These are phyloP conservation scores for Mycena sanguinolenta DNA, from an alignment of 768 basidiomycete species.

Conservation along the genomic window DNA sequence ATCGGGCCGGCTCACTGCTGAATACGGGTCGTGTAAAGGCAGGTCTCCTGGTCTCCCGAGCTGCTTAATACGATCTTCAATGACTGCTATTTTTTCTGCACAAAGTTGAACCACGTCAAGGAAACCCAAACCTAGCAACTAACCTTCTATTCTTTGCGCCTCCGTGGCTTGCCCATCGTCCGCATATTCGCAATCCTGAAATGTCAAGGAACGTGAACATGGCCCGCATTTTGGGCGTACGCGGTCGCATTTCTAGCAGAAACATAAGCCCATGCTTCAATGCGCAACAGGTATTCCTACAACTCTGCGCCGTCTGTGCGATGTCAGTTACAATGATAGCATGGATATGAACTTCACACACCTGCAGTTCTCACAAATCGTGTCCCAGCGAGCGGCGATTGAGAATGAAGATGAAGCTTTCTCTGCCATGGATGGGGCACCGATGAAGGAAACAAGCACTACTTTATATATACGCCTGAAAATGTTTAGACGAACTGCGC, in stretches of 20 bases:
- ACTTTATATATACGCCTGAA: not conserved
- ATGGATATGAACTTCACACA: not conserved
- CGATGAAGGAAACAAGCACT: not conserved
- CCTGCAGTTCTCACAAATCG: constrained; percentile 34
- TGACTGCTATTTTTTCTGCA: constrained; percentile 50
- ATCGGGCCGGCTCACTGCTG: not conserved
- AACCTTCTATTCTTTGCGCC: constrained; percentile 32
- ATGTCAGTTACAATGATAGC: not conserved
- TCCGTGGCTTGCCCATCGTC: constrained; percentile 33
- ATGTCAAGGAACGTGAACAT: constrained; percentile 32
- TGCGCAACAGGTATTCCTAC: not conserved
- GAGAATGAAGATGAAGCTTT: not conserved
- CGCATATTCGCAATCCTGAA: constrained; percentile 38
- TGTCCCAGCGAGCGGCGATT: not conserved
- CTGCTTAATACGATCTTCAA: constrained; percentile 54
- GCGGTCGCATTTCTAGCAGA: constrained; percentile 37
- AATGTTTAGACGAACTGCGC: too few species aligned
- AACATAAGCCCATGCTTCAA: not conserved
- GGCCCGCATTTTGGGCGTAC: constrained; percentile 36
- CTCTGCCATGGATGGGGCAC: not conserved
- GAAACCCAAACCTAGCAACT: not conserved
- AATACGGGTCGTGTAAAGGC: constrained; percentile 43
- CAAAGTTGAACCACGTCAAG: not conserved
- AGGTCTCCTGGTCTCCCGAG: constrained; percentile 48
- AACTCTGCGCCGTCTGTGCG: constrained; percentile 27